These are phyloP conservation scores for Tetradesmus lagerheimii DNA, from an alignment of 139 green algal species.

Conservation along the genomic window DNA sequence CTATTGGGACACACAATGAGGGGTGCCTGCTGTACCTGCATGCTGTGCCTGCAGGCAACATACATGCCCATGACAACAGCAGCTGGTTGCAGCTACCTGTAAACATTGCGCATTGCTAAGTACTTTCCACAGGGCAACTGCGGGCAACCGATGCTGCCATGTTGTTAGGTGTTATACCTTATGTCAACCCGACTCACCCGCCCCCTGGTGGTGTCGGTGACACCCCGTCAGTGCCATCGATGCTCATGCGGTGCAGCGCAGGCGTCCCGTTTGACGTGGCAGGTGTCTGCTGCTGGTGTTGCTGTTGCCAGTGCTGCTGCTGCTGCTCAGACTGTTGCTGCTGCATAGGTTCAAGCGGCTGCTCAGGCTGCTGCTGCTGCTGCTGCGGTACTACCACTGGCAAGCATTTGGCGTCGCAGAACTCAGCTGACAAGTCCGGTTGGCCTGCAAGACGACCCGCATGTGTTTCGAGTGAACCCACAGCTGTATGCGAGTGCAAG, in stretches of 20 bases:
- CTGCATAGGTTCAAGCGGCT: slow-evolving; percentile 23
- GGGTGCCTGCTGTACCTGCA: too few relatives aligned
- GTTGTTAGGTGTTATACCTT: too few relatives aligned
- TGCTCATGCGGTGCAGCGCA: slow-evolving; percentile 14
- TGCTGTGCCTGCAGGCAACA: neutral
- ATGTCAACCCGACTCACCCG: neutral
- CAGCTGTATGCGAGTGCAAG: neutral
- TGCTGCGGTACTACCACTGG: slow-evolving; percentile 9
- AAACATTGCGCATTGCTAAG: too few relatives aligned
- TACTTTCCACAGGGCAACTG: too few relatives aligned
- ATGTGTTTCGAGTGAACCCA: too few relatives aligned
- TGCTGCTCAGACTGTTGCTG: neutral
- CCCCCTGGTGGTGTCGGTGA: neutral
- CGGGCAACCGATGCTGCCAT: too few relatives aligned
- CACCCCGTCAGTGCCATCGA: neutral
- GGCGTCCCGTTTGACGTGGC: neutral
- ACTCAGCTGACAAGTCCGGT: slow-evolving; percentile 28
- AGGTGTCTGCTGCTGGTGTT: slow-evolving; percentile 32
- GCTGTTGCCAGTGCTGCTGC: slow-evolving; percentile 15
- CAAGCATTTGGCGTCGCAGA: slow-evolving; percentile 3
- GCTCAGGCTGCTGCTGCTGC: slow-evolving; percentile 19
- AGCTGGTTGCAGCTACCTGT: neutral
- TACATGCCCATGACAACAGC: neutral
- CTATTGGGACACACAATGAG: too few relatives aligned
- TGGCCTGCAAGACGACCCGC: neutral